Base-by-base conservation (phyloP, 2,329 filamentous ascomycete species). In the Fusarium miscanthi region DNA sequence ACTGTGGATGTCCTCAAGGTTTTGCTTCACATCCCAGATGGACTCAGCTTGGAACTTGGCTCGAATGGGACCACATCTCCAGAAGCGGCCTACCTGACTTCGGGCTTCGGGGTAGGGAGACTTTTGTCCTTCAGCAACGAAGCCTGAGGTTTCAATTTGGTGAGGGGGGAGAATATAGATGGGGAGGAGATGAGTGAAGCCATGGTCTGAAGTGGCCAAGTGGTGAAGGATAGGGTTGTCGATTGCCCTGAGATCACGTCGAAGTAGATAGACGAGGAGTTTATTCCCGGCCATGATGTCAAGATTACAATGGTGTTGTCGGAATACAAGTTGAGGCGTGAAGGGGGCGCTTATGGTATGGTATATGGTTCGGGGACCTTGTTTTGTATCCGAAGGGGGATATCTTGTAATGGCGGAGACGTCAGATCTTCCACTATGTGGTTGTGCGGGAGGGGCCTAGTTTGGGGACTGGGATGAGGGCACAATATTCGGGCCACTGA, bases 121-220 rank as follows among this genome's bases (percentile, higher is more conserved):
- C 53, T 84, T 81, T 53, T 81, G 75, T 16, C 84, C 82, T 49
- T 86, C 79, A 19, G 82, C 81, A n/a, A 95, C 81, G 75, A 95
- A 93, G 4, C 93, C 93, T 0, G 91, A 92, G 2, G 93, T 85
- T 78, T 95, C 93, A 27, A 95, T 83, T 74, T 95, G 92, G 57
- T 92, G 85, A 6, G 92, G 87, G 0, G 89, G 85, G 57, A 94
- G 90, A 25, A 94, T 83, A 77, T 91, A 93, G 43, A 94, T 81
- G 12, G 93, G 93, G 3, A 95, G 84, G 3, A 95, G 79, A 78
- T 95, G 92, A 3, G 91, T 93, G 76, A 87, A 90, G 8, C 84
- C 85, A 77, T 89, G 87, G 27, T 85, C 81, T 23, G 81, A 80
- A 71, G 83, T 88, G 65, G 83, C 83, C 54, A 87, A 83, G 75